A percentile compares a stretch with the other conserved stretches of the same genome.
phyloP scores from a whole-genome alignment of 139 green algal species.

The Tetradesmus lagerheimii region DNA sequence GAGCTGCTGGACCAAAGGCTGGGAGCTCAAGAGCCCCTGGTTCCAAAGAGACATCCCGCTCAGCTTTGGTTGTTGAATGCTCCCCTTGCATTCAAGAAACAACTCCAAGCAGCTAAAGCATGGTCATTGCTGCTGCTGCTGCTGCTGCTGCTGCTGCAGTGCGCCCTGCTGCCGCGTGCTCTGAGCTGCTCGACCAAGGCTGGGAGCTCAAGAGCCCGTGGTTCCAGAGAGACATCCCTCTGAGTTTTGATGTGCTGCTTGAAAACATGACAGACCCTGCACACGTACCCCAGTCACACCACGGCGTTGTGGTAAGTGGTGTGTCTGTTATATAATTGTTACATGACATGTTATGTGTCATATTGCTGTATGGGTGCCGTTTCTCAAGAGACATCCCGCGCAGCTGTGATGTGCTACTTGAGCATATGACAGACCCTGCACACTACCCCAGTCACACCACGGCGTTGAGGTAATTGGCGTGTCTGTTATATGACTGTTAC shows the following conservation, averaged over 20 bases:
- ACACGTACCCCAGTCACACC: conserved; percentile 23
- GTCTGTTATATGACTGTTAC: too few relatives aligned
- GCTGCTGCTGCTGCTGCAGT: too few relatives aligned
- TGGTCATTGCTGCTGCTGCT: too few relatives aligned
- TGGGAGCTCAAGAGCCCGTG: conserved; percentile 2
- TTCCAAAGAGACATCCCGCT: conserved; percentile 18
- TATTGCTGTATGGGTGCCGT: too few relatives aligned
- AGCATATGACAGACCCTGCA: conserved; percentile 32
- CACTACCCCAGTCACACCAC: conserved; percentile 36
- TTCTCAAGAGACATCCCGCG: not conserved
- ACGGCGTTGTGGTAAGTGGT: conserved; percentile 35
- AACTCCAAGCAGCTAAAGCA: too few relatives aligned
- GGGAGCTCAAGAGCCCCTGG: conserved; percentile 1
- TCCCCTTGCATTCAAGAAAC: too few relatives aligned
- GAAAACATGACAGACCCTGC: conserved; percentile 34
- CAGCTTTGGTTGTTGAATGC: not conserved
- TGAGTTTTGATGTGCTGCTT: not conserved
- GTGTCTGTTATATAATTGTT: too few relatives aligned
- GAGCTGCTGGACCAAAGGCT: not conserved
- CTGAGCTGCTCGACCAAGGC: conserved; percentile 1
- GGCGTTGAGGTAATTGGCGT: conserved; percentile 34
- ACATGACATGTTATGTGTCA: not conserved
- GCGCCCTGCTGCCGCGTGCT: too few relatives aligned
- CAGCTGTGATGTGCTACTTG: conserved; percentile 24
- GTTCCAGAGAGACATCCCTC: conserved; percentile 20